Conservation (phyloP, 2,329 filamentous ascomycete species). For the Capronia americana region DNA sequence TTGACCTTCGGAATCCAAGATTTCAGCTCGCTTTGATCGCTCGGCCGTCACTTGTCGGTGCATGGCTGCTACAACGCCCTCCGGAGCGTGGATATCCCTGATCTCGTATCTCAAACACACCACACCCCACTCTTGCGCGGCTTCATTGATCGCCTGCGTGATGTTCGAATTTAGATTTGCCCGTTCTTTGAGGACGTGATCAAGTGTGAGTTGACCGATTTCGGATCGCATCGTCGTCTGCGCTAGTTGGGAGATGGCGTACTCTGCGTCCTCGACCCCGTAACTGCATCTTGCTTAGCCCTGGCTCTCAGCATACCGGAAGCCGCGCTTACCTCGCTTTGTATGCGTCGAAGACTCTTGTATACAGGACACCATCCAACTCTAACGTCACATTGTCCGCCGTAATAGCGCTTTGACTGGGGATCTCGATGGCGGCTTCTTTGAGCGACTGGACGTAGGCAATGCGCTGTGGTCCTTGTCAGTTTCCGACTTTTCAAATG, state of each 20-base stretch:
- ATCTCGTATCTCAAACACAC: conserved; percentile 97
- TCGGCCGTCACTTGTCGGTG: conserved; percentile 97
- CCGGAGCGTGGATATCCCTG: conserved; percentile 94
- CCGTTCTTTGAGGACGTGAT: conserved; percentile 97
- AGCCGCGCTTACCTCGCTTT: conserved; percentile 76
- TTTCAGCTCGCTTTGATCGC: conserved; percentile 95
- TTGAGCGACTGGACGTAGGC: conserved; percentile 98
- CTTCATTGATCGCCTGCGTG: conserved; percentile 98
- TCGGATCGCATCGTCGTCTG: conserved; percentile 99
- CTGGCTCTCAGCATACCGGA: neutral
- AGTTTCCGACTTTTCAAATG: conserved; percentile 7
- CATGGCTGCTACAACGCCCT: conserved; percentile 94
- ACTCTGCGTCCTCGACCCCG: conserved; percentile 97
- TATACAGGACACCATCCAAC: conserved; percentile 94
- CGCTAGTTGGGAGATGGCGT: conserved; percentile 95
- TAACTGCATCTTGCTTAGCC: conserved; percentile 66
- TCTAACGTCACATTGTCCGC: conserved; percentile 98
- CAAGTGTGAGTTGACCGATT: conserved; percentile 93
- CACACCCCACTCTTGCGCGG: conserved; percentile 94
- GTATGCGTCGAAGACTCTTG: conserved; percentile 95
- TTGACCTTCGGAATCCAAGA: conserved; percentile 95
- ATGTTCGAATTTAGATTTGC: conserved; percentile 97
- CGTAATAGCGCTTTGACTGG: conserved; percentile 95
- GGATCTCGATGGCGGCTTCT: conserved; percentile 94
- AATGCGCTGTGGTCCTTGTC: conserved; percentile 64